Conservation (phyloP, 2,329 filamentous ascomycete species). For the Cryphonectria nitschkei region DNA sequence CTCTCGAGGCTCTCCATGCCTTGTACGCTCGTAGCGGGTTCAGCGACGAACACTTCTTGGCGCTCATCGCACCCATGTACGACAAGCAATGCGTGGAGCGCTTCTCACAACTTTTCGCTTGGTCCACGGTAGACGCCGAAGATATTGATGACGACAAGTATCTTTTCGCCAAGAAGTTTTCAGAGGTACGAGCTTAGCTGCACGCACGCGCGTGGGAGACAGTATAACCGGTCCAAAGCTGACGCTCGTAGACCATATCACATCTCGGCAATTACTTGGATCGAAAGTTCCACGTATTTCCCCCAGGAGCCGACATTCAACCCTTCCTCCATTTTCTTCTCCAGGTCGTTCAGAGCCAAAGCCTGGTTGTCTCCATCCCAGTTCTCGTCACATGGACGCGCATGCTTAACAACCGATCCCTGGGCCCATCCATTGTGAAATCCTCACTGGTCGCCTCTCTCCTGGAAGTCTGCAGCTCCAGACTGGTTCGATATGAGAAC, state of each 20-base stretch:
- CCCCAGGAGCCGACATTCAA: slow-evolving; percentile 65
- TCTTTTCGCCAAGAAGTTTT: slow-evolving; percentile 88
- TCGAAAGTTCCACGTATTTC: slow-evolving; percentile 70
- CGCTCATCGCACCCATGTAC: slow-evolving; percentile 80
- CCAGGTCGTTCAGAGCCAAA: slow-evolving; percentile 79
- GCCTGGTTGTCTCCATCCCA: slow-evolving; percentile 90
- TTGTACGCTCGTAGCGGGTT: slow-evolving; percentile 78
- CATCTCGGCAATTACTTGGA: slow-evolving; percentile 84
- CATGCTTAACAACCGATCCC: slow-evolving; percentile 72
- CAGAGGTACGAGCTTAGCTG: slow-evolving; percentile 65
- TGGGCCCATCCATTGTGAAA: slow-evolving; percentile 66
- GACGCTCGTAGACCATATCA: slow-evolving; percentile 71
- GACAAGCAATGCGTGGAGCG: slow-evolving; percentile 71
- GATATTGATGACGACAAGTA: slow-evolving; percentile 93
- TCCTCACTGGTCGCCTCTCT: slow-evolving; percentile 72
- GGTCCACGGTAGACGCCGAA: slow-evolving; percentile 77
- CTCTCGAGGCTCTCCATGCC: slow-evolving; percentile 81
- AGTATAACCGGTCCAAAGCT: slow-evolving; percentile 15
- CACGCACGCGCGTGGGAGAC: not conserved
- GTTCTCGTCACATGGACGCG: slow-evolving; percentile 89
- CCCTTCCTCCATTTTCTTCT: slow-evolving; percentile 81
- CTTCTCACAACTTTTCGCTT: slow-evolving; percentile 75
- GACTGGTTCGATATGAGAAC: slow-evolving; percentile 85
- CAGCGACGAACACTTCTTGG: slow-evolving; percentile 75
- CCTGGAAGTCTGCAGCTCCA: slow-evolving; percentile 79